phyloP scores from a whole-genome alignment of 495 filamentous ascomycete genomes.

The Xylaria castorea region DNA sequence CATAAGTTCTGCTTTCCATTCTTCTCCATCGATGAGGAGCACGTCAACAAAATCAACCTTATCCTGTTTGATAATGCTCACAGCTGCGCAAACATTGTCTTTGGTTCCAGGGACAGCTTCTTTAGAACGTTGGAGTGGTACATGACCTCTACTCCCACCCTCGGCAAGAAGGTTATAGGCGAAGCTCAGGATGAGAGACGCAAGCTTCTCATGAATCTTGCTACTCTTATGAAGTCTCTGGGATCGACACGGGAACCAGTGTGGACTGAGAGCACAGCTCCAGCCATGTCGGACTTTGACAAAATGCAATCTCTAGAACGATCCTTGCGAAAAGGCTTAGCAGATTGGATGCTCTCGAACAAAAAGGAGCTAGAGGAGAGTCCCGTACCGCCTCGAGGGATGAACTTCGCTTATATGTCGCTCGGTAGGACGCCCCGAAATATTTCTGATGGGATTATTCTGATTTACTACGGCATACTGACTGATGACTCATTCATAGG shows the following conservation, averaged over 20 bases:
- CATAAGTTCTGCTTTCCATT: constrained; percentile 50
- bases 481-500: background rate
- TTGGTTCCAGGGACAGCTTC: constrained; percentile 32
- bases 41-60: constrained; percentile 52
- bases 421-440: background rate
- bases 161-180: constrained; percentile 32
- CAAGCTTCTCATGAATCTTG: constrained; percentile 38
- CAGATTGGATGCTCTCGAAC: constrained; percentile 8
- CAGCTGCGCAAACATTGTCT: constrained; percentile 40
- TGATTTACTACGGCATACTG: background rate
- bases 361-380: constrained; percentile 25
- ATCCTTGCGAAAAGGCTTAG: constrained; percentile 8
- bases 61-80: constrained; percentile 49
- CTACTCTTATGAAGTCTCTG: constrained; percentile 33
- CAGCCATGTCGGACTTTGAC: background rate
- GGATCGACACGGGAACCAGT: constrained; percentile 32
- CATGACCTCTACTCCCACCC: constrained; percentile 30
- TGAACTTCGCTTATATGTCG: background rate
- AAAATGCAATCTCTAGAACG: background rate
- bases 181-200: constrained; percentile 27
- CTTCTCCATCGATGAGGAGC: constrained; percentile 40
- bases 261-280: constrained; percentile 14
- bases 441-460: background rate
- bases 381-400: background rate
- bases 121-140: constrained; percentile 44